A percentile compares a stretch with the other conserved stretches of the same genome.
These are phyloP conservation scores for Miamiensis avidus DNA, from an alignment of 169 alveolate genomes.

Conservation along the genomic window DNA sequence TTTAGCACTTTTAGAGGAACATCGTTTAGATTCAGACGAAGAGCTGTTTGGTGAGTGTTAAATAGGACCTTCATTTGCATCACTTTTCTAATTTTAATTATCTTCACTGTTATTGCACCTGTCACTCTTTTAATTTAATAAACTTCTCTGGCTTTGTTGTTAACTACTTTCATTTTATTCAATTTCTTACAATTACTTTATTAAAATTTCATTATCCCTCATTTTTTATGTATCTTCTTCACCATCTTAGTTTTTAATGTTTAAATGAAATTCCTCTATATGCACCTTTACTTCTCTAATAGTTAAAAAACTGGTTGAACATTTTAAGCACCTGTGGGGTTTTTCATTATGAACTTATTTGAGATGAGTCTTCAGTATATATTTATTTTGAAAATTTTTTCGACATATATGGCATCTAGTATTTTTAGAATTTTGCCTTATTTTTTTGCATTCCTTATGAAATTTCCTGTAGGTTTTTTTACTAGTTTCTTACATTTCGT, in stretches of 20 bases:
- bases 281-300: background rate
- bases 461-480: background rate
- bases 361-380: background rate
- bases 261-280: background rate
- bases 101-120: no score
- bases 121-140: no score
- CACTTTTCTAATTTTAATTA: no score
- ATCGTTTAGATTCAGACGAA: no score
- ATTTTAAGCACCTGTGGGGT: background rate
- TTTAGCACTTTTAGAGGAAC: no score
- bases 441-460: background rate
- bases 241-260: background rate
- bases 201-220: background rate
- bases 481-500: background rate
- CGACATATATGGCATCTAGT: background rate
- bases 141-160: no score
- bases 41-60: no score
- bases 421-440: background rate
- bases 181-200: no score
- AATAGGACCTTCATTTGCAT: no score
- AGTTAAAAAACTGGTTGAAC: background rate
- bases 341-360: background rate
- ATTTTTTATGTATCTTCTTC: background rate
- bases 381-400: no score
- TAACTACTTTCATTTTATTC: no score